Evolutionary conservation across 768 basidiomycete genomes (phyloP), one percentile per base, ranked within the genome.

Genomic region (Jaapia argillacea): DNA sequence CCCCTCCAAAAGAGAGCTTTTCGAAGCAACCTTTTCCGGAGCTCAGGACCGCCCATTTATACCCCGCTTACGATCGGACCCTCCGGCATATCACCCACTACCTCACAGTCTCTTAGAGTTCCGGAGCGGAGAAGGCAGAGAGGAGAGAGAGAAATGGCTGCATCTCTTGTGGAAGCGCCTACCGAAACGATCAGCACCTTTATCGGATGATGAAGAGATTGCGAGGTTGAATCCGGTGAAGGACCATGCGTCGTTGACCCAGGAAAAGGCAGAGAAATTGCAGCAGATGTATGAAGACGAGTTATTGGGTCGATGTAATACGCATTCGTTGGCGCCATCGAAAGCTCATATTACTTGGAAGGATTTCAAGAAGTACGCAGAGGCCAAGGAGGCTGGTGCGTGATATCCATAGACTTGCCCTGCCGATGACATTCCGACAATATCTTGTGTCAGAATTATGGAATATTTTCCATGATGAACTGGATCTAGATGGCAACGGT

Each of bases 401-500:
- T 71, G 33, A 14, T n/a, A n/a, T n/a, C n/a, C n/a, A n/a, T n/a
- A n/a, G n/a, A n/a, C n/a, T n/a, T 36, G 14, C 13, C 31, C 6
- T 24, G 38, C 1, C 7, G 18, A 25, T 20, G n/a, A 10, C 40
- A 14, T 26, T 18, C 21, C 20, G 26, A 33, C 6, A 25, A 10
- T 2, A 2, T 13, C n/a, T 21, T 36, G 41, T 45, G 35, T 40
- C 45, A 89, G 91, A 94, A 61, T 69, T 96, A 18, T 96, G 93
- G 93, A 69, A 76, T 41, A 80, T 92, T 44, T 96, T 96, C 62
- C 87, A 88, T 50, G 72, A 90, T 55, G 85, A 92, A 53, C 73
- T 96, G 40, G 93, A 94, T 65, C 67, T 90, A 48, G 90, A 96
- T 55, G 75, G 85, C 22, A 88, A 96, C 61, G 91, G 89, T 5